Evolutionary conservation across 495 filamentous ascomycete genomes (phyloP), one percentile per base, ranked within the genome.

Genomic region (Annulohypoxylon moriforme): DNA sequence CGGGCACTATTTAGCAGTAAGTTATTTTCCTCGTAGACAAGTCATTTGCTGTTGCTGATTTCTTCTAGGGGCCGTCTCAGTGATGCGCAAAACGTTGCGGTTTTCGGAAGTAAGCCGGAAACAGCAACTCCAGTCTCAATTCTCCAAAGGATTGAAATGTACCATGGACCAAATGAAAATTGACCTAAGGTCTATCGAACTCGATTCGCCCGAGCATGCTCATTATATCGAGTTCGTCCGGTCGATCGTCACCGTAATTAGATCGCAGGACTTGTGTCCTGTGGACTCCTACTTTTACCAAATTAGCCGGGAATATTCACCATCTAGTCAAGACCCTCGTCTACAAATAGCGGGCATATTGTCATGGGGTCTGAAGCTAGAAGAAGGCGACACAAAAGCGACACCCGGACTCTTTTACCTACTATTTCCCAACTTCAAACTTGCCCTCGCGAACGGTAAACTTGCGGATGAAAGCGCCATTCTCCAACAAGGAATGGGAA

Each of bases 91-190:
- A 53, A 68, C 73, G n/a, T 56, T 83, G 14, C 77, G 76, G 14
- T 74, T 70, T 44, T 61, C 72, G 14, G 71, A 69, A 22, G 52
- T 67, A 0, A 62, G 44, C 14, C 69, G 61, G 16, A 63, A 75
- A 55, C 57, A 64, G 34, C 69, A 76, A 13, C 66, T 79, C 13
- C 78, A 80, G 16, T 68, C 69, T 0, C 74, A 81, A 14, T 84
- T 79, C 71, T 71, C 72, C 16, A 76, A 69, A 34, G 76, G 74
- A 14, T 68, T 87, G 3, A 75, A 77, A 36, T 69, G 68, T 20
- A 75, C 75, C 6, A 87, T 87, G 84, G 77, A 80, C n/a, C 81
- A 79, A 27, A 85, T 87, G 66, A 83, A 81, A 60, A 53, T 74
- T n/a, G 77, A 85, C 61, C 76, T 87, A 0, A 73, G 79, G 20